Evolutionary conservation across 2,329 filamentous ascomycete species (phyloP), one percentile per base, ranked within the genome.

Genomic region (Penicillium hordei): DNA sequence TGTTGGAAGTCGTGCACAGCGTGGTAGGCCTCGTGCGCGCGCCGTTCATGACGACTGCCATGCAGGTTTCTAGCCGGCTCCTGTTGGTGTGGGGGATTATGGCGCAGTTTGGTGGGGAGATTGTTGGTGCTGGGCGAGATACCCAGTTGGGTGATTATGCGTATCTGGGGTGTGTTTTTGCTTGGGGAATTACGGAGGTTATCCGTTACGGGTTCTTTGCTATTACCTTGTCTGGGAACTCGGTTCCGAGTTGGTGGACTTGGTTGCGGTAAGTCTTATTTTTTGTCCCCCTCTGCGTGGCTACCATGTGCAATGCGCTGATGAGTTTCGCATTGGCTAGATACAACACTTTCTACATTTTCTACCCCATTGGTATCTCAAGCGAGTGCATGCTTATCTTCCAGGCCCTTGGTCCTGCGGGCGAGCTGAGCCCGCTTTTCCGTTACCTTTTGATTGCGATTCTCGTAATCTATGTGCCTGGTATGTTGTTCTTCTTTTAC

Each of bases 151-250:
- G 72, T n/a, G 75, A 77, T 61, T 76, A 68, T 57, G 77, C 72
- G 5, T 79, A 79, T 59, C 60, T 78, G n/a, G 76, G 77, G 1
- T 78, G 77, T 60, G 83, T 97, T 58, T 70, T 88, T 55, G 93
- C 94, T 33, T 97, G 94, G 93, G 89, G 86, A 63, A 75, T 91
- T 58, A 97, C 94, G 60, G 94, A 99, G 79, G 89, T 96, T 52
- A 89, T 97, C 68, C 88, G 94, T 54, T 99, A 99, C 82, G 84
- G 86, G 48, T 99, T 90, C 82, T 97, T 97, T 73, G 89, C 90
- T 36, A 82, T 92, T 68, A 86, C 86, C 66, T 83, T 62, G 66
- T 74, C 53, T 70, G 80, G 66, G 34, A 67, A 62, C 82, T 84
- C 77, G 59, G 84, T 89, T 31, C 90, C 92, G 0, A 72, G 69